A percentile compares a stretch with the other conserved stretches of the same genome.
These are phyloP conservation scores for Zymoseptoria tritici DNA, from an alignment of 2,329 filamentous ascomycete genomes.

Conservation along the genomic window DNA sequence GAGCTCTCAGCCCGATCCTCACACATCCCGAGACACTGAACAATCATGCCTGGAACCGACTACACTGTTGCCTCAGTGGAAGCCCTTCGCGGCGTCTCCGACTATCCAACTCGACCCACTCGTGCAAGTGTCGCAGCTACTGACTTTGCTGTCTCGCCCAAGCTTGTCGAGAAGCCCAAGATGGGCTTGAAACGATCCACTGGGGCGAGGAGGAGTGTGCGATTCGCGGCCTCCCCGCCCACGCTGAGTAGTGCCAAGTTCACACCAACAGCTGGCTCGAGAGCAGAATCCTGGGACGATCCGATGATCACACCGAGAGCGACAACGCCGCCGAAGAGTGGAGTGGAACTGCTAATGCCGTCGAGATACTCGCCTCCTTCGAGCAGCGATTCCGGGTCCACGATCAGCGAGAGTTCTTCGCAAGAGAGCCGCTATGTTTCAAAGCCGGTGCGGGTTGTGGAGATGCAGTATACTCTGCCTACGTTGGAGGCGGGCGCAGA, in stretches of 20 bases:
- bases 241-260: slow-evolving; percentile 1
- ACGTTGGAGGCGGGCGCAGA: neutral
- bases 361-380: neutral
- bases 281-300: slow-evolving; percentile 5
- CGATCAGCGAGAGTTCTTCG: slow-evolving; percentile 1
- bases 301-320: neutral
- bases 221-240: slow-evolving; percentile 6
- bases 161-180: neutral
- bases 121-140: neutral
- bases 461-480: neutral
- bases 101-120: neutral
- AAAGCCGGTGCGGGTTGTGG: neutral
- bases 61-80: slow-evolving; percentile 3
- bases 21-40: neutral
- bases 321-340: neutral
- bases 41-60: neutral
- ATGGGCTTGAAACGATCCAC: neutral
- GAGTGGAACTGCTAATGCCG: neutral
- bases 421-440: slow-evolving; percentile 6
- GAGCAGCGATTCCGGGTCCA: neutral
- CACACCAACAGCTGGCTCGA: slow-evolving; percentile 1
- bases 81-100: neutral
- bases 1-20: neutral
- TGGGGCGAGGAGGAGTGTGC: slow-evolving; percentile 7
- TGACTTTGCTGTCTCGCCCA: slow-evolving; percentile 4